Conservation (phyloP, 352 stramenopile genomes). For the Phytophthora brassicae region DNA sequence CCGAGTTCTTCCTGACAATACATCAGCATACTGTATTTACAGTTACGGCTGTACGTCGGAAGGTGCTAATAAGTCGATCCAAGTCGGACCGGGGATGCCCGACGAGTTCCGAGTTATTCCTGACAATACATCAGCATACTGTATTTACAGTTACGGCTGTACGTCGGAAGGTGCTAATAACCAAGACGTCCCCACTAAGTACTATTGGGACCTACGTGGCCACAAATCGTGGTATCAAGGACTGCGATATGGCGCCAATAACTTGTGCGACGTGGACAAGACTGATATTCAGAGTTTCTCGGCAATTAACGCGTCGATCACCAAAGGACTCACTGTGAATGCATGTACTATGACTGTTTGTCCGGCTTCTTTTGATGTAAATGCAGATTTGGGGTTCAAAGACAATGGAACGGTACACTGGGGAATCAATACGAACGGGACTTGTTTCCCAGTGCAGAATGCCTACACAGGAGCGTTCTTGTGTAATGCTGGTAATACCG, state of each 20-base stretch:
- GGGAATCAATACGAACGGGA: constrained; percentile 49
- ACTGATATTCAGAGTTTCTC: constrained; percentile 41
- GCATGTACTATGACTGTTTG: constrained; percentile 47
- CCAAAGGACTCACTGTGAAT: constrained; percentile 53
- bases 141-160: constrained; percentile 51
- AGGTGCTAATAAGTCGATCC: constrained; percentile 71
- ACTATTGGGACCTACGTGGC: constrained; percentile 45
- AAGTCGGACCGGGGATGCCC: constrained; percentile 79
- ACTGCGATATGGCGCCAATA: constrained; percentile 61
- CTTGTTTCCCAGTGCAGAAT: constrained; percentile 53
- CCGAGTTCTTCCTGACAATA: constrained; percentile 35
- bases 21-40: constrained; percentile 48
- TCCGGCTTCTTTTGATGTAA: constrained; percentile 66
- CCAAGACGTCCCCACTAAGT: constrained; percentile 42
- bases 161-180: constrained; percentile 45
- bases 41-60: constrained; percentile 35
- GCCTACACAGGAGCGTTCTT: constrained; percentile 50
- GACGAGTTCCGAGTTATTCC: constrained; percentile 44
- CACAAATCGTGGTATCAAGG: constrained; percentile 79
- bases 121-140: constrained; percentile 32
- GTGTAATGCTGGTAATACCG: constrained; percentile 48
- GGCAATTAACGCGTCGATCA: constrained; percentile 43
- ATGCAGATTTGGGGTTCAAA: constrained; percentile 43
- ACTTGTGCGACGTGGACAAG: constrained; percentile 40
- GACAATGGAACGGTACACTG: constrained; percentile 40